Evolutionary conservation across 306 rosid genomes (phyloP), one percentile per base, ranked within the genome.

Genomic region (Albizia julibrissin): DNA sequence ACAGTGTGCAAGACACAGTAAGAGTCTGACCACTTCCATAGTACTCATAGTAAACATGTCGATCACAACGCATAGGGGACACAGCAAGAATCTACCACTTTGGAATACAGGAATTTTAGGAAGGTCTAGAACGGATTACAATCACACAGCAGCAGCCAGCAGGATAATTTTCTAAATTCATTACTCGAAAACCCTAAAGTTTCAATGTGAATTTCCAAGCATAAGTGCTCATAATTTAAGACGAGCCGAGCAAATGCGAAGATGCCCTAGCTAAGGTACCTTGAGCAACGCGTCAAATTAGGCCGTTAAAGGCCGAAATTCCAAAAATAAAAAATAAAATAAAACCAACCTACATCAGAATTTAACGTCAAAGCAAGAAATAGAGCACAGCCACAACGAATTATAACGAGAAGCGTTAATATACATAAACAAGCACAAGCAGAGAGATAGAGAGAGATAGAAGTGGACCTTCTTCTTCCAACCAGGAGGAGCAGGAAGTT

Each of bases 401-500:
- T 81, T 73, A 75, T 49, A 40, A 27, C 40, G 50, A 3, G 4
- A 16, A 16, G 80, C 10, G 66, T 27, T 50, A 85, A 79, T 71
- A 46, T 13, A 14, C 29, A 33, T 9, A 59, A 66, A 69, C 8
- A 33, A 42, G 49, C 42, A 14, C 83, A 14, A 68, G 13, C 14
- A 37, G 7, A 22, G 26, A 44, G 33, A 77, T 27, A 59, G 67
- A 24, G 7, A 73, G 74, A 70, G 80, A 14, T 0, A 49, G 69
- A 74, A 79, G 77, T 66, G 85, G 27, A 95, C 99, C 95, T 93
- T 91, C 88, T 95, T 95, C 75, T 86, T 86, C 99, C 99, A 95
- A 82, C 97, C 98, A 86, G 94, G 75, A 75, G 99, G 99, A 85
- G 99, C 99, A 68, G 98, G 98, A 6, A 95, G 91, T 83, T 95